phyloP scores from a whole-genome alignment of 2,329 filamentous ascomycete species.

The Metarhizium brunneum region DNA sequence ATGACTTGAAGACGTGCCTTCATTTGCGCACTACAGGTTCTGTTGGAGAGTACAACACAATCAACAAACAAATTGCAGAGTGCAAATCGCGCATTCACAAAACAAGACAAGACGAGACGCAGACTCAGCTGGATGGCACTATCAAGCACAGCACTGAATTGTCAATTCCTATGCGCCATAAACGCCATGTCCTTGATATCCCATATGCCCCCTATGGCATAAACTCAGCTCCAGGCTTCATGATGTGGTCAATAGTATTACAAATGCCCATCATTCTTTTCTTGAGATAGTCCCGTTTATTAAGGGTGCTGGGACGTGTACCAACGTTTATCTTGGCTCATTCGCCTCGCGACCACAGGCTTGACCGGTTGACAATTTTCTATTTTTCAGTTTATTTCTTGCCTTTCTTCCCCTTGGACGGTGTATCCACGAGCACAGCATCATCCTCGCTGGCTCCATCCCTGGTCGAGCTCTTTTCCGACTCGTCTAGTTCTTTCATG shows the following conservation, averaged over 20 bases:
- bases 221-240: neutral
- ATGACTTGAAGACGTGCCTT: too few species aligned
- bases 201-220: neutral
- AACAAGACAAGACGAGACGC: neutral
- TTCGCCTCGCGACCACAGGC: neutral
- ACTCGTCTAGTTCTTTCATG: conserved; percentile 74
- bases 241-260: neutral
- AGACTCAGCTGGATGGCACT: neutral
- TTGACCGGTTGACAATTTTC: neutral
- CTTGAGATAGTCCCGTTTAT: neutral
- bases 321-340: neutral
- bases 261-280: neutral
- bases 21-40: too few species aligned
- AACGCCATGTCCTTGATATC: conserved; percentile 2
- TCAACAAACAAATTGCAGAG: neutral
- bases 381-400: conserved; percentile 31
- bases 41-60: too few species aligned
- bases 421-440: conserved; percentile 64
- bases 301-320: neutral
- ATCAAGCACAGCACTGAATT: neutral
- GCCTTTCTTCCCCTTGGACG: conserved; percentile 48
- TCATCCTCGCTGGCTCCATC: conserved; percentile 26
- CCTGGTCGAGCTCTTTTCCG: conserved; percentile 35
- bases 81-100: neutral
- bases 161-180: neutral